Percentiles rank a stretch among this genome's conserved stretches.
These are phyloP conservation scores for Agrostemma githago DNA, from an alignment of 148 eudicot species.

Conservation along the genomic window DNA sequence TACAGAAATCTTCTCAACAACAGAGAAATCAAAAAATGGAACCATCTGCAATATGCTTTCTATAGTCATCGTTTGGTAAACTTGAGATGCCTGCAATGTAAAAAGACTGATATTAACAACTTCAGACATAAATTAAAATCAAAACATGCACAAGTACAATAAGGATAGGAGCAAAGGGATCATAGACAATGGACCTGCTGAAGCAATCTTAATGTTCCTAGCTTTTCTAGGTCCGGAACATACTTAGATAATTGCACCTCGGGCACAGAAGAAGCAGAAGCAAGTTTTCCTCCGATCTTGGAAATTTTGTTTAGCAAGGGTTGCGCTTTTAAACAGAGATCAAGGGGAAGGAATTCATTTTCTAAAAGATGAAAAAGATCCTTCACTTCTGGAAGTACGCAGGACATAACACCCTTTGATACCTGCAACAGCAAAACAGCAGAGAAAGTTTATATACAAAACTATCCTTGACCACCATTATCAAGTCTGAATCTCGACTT, in stretches of 20 bases:
- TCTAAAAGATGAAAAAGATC: conserved; percentile 84
- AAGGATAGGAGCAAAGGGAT: not conserved
- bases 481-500: not conserved
- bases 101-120: conserved; percentile 18
- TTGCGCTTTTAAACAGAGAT: conserved; percentile 64
- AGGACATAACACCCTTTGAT: conserved; percentile 82
- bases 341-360: conserved; percentile 65
- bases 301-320: conserved; percentile 69
- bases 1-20: conserved; percentile 79
- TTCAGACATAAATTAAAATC: not conserved
- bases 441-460: not conserved
- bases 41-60: conserved; percentile 63
- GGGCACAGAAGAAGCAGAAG: conserved; percentile 81
- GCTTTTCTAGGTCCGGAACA: conserved; percentile 68
- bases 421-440: conserved; percentile 34
- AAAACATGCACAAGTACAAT: not conserved
- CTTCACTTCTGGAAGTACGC: conserved; percentile 87
- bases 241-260: conserved; percentile 80
- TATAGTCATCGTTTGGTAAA: conserved; percentile 75
- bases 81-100: conserved; percentile 68
- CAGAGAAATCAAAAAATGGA: conserved; percentile 76
- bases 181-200: conserved; percentile 55
- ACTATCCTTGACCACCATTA: not conserved
- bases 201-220: conserved; percentile 74
- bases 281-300: conserved; percentile 78